Evolutionary conservation across 495 filamentous ascomycete genomes (phyloP).

Genomic region (Astrocystis sublimbata): DNA sequence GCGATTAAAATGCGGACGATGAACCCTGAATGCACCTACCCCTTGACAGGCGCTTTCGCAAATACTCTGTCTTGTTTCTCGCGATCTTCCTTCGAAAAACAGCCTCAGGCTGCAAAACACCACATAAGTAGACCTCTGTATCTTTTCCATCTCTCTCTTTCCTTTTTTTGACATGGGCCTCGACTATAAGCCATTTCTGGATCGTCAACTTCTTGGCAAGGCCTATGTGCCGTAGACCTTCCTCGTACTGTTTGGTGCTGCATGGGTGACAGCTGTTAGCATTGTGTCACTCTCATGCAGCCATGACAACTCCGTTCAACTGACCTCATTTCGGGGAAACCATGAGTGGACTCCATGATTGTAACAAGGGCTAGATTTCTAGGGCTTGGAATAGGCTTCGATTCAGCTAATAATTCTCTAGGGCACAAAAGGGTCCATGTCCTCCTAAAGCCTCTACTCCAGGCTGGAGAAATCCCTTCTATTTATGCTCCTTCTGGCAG

Average conservation of each 20-base stretch:
- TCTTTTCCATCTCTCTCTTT: slow-evolving; percentile 1
- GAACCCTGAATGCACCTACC: neutral
- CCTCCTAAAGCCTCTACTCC: too few species aligned
- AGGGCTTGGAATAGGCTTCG: too few species aligned
- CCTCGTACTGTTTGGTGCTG: neutral
- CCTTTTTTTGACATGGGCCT: neutral
- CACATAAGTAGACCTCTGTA: neutral
- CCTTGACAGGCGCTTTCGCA: neutral
- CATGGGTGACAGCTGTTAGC: neutral
- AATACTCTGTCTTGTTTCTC: neutral
- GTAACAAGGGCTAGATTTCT: too few species aligned
- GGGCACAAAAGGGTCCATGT: too few species aligned
- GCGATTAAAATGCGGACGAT: neutral
- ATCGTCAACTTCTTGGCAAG: neutral
- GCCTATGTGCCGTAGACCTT: neutral
- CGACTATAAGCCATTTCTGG: neutral
- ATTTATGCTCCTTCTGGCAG: too few species aligned
- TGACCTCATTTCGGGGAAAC: neutral
- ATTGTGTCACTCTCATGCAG: neutral
- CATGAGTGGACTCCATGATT: neutral
- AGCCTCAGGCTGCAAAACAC: neutral
- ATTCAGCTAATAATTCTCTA: too few species aligned
- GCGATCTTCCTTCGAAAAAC: neutral
- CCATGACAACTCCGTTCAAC: neutral
- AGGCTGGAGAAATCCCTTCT: too few species aligned